A percentile compares a stretch with the other conserved stretches of the same genome.
Conservation (phyloP, 495 filamentous ascomycete genomes). For the Umbilicaria muhlenbergii region DNA sequence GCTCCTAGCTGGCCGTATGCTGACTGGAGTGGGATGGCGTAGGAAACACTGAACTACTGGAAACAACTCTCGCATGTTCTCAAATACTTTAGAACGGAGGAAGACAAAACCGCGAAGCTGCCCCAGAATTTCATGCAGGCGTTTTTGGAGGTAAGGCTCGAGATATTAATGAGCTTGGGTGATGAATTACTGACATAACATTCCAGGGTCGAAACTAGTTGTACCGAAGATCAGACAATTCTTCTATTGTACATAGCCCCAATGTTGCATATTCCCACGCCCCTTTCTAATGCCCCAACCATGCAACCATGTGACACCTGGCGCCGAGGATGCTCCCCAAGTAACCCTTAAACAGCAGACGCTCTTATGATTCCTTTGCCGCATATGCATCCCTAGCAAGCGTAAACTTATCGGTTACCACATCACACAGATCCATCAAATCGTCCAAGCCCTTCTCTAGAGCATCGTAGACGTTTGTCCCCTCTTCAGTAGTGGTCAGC, state of each 20-base stretch:
- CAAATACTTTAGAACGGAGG: constrained; percentile 89
- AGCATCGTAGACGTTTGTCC: constrained; percentile 64
- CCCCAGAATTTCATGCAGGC: constrained; percentile 80
- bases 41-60: constrained; percentile 99
- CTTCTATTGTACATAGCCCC: constrained; percentile 1
- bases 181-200: too few relatives aligned
- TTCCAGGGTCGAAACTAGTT: constrained; percentile 12
- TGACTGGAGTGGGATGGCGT: neutral
- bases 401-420: constrained; percentile 75
- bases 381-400: constrained; percentile 47
- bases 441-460: constrained; percentile 81
- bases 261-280: neutral
- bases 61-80: constrained; percentile 92
- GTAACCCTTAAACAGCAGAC: neutral
- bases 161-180: too few relatives aligned
- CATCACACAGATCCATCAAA: constrained; percentile 78
- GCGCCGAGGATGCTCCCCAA: too few relatives aligned
- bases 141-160: constrained; percentile 62
- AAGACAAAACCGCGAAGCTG: constrained; percentile 61
- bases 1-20: neutral
- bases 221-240: too few relatives aligned
- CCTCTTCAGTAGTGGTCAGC: constrained; percentile 34
- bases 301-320: too few relatives aligned
- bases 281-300: too few relatives aligned
- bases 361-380: constrained; percentile 25